Conservation (phyloP, 2,329 filamentous ascomycete species). For the Aspergillus sp. region DNA sequence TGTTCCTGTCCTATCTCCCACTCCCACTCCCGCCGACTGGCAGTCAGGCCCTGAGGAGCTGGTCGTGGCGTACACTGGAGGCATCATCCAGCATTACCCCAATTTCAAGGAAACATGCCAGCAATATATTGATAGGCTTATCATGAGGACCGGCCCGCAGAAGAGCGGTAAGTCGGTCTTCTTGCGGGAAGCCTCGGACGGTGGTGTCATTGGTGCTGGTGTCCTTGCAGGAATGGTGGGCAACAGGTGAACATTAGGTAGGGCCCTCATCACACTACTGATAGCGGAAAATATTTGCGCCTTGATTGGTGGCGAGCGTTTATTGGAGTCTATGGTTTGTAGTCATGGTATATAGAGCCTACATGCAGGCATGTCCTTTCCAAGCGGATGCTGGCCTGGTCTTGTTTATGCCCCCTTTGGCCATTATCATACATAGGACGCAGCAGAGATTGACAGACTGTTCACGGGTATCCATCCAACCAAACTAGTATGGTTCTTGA, state of each 20-base stretch:
- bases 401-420: neutral
- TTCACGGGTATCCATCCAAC: neutral
- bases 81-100: slow-evolving; percentile 78
- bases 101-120: slow-evolving; percentile 72
- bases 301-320: neutral
- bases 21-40: slow-evolving; percentile 41
- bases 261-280: neutral
- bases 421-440: neutral
- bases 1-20: slow-evolving; percentile 40
- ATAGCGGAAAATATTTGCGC: neutral
- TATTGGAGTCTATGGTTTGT: neutral
- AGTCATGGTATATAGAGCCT: neutral
- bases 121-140: slow-evolving; percentile 62
- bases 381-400: neutral
- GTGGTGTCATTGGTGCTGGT: slow-evolving; percentile 59
- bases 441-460: neutral
- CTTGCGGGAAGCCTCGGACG: slow-evolving; percentile 55
- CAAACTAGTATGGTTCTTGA: neutral
- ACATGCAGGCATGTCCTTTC: neutral
- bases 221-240: slow-evolving; percentile 55
- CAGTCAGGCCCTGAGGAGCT: slow-evolving; percentile 59
- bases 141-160: slow-evolving; percentile 49
- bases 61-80: slow-evolving; percentile 77
- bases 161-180: slow-evolving; percentile 54
- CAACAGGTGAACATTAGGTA: slow-evolving; percentile 12